Evolutionary conservation across 2,329 filamentous ascomycete species (phyloP), one percentile per base, ranked within the genome.

Genomic region (Cercospora canescens): DNA sequence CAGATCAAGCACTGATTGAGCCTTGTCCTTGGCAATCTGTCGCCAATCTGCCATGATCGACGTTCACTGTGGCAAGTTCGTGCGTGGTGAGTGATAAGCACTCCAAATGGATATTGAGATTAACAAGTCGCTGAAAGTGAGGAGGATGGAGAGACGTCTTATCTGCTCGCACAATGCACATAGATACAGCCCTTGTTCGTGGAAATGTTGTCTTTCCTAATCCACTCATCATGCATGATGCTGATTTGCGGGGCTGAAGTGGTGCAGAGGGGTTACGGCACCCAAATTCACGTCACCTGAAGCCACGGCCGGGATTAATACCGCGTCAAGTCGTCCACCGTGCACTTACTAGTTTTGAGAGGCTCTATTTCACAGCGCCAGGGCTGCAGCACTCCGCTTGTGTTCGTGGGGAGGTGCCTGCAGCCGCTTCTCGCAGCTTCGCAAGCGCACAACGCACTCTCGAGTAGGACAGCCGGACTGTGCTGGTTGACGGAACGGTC

Each of bases 1-100:
- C 1, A 84, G 78, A 9, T 81, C 77, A 28, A 85, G 78, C 60
- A 87, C 83, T 0, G 82, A 79, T 34, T 85, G 81, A 45, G 86
- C 81, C 75, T 89, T 89, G 21, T 79, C 78, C 62, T 81, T 77
- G 18, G 83, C 87, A 9, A 78, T 71, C 4, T 77, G 71, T 76
- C 85, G 76, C 87, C 87, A 89, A 63, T 77, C 72, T 55, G 66
- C 60, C 60, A 66, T 66, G n/a, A 48, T 48, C 21, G 41, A 35
- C 34, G 48, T 60, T 21, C 14, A 28, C 9, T 35, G 14, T 48
- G 37, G 41, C 41, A 11, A 26, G 45, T 14, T 52, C 14, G 45
- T 28, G 45, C 26, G n/a, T 14, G 24, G 24, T 52, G 14, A 16
- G 45, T 52, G 45, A 28, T 16, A 24, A 52, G 24, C 45, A 26